Conservation (phyloP, 495 filamentous ascomycete genomes). For the Trypethelium eluteriae region DNA sequence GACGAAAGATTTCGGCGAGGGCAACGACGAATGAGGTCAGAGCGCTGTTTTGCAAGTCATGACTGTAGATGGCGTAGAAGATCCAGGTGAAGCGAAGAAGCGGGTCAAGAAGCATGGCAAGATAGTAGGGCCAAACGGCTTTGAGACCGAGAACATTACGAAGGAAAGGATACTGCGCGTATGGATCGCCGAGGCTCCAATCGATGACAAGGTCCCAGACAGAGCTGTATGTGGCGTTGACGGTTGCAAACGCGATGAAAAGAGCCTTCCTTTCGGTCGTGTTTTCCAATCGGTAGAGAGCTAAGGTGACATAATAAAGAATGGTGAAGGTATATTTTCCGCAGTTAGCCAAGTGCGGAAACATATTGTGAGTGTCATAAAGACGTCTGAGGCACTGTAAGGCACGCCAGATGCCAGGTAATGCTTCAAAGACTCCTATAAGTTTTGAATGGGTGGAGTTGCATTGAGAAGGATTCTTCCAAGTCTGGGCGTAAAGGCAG, state of each 20-base stretch:
- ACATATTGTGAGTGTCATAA: constrained; percentile 72
- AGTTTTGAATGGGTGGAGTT: constrained; percentile 79
- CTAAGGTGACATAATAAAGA: constrained; percentile 45
- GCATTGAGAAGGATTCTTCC: constrained; percentile 63
- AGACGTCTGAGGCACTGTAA: constrained; percentile 90
- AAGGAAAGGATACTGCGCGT: constrained; percentile 56
- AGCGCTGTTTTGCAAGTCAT: constrained; percentile 72
- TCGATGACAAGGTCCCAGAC: constrained; percentile 99
- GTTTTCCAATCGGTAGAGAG: constrained; percentile 53
- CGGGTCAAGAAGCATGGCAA: constrained; percentile 73
- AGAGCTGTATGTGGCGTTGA: constrained; percentile 75
- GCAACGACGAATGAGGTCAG: constrained; percentile 66
- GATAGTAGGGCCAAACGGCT: constrained; percentile 70
- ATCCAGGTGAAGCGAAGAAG: constrained; percentile 95
- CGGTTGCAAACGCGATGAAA: constrained; percentile 69
- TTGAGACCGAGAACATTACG: constrained; percentile 77
- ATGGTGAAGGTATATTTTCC: constrained; percentile 88
- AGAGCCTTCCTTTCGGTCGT: constrained; percentile 48
- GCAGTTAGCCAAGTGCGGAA: constrained; percentile 88
- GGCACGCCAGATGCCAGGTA: constrained; percentile 82
- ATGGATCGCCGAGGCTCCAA: constrained; percentile 76
- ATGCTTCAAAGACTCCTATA: constrained; percentile 74
- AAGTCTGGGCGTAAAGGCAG: constrained; percentile 75
- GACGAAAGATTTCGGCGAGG: constrained; percentile 67
- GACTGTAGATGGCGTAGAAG: constrained; percentile 76